phyloP scores from a whole-genome alignment of 2,329 filamentous ascomycete species.

The Daldinia eschscholtzii region DNA sequence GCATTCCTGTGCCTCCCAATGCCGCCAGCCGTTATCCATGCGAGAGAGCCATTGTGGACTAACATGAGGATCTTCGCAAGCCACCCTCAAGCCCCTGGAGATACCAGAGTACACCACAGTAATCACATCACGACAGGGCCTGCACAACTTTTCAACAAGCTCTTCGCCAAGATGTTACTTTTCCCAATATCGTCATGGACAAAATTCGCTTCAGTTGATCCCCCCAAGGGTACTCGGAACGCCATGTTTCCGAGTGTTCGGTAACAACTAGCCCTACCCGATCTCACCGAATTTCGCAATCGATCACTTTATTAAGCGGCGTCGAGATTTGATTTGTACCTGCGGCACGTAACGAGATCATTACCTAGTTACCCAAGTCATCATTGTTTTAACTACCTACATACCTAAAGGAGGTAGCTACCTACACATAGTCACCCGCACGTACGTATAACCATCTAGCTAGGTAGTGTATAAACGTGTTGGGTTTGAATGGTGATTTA shows the following conservation, averaged over 20 bases:
- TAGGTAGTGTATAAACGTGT: background rate
- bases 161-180: constrained; percentile 23
- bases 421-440: background rate
- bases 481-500: constrained; percentile 9
- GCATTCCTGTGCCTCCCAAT: constrained; percentile 9
- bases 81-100: constrained; percentile 18
- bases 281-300: constrained; percentile 27
- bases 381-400: background rate
- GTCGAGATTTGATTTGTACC: constrained; percentile 13
- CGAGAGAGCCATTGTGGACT: background rate
- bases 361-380: background rate
- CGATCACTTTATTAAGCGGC: constrained; percentile 21
- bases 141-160: constrained; percentile 2
- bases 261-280: constrained; percentile 37
- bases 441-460: background rate
- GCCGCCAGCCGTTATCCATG: constrained; percentile 33
- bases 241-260: constrained; percentile 42
- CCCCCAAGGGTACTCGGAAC: constrained; percentile 31
- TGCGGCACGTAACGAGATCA: background rate
- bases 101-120: constrained; percentile 5
- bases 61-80: constrained; percentile 37
- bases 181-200: constrained; percentile 21
- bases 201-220: constrained; percentile 17
- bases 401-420: background rate
- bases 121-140: constrained; percentile 2